Evolutionary conservation across 805 yeast species (phyloP).

Genomic region (Candida dendrica): DNA sequence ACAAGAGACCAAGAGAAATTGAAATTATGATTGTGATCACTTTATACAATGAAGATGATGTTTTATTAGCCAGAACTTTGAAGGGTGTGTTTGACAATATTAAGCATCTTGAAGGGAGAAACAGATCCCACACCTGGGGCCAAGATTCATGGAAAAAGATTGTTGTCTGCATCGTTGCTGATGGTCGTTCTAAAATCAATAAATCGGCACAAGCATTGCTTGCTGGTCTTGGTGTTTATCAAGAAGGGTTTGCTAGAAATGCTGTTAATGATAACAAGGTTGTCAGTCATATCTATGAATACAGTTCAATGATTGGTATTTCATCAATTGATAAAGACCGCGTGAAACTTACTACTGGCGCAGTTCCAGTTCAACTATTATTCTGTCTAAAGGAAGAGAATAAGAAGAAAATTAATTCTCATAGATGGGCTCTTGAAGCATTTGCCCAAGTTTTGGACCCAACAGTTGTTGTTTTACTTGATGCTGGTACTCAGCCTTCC

Average conservation of each 20-base stretch:
- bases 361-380: conserved; percentile 78
- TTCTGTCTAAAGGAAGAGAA: conserved; percentile 89
- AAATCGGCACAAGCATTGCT: conserved; percentile 73
- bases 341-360: conserved; percentile 62
- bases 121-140: conserved; percentile 82
- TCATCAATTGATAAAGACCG: conserved; percentile 53
- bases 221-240: conserved; percentile 85
- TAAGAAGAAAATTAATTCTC: conserved; percentile 87
- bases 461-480: conserved; percentile 73
- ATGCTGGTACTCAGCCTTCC: conserved; percentile 92
- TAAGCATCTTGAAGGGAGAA: conserved; percentile 58
- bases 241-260: conserved; percentile 93
- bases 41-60: conserved; percentile 85
- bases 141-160: conserved; percentile 91
- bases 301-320: conserved; percentile 87
- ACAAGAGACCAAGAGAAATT: conserved; percentile 70
- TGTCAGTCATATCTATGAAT: conserved; percentile 85
- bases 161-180: conserved; percentile 83
- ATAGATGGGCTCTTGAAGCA: conserved; percentile 94
- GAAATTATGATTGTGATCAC: conserved; percentile 84
- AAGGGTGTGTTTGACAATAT: conserved; percentile 90
- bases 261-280: conserved; percentile 79
- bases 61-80: conserved; percentile 73
- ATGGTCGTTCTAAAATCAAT: conserved; percentile 82
- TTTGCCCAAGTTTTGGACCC: conserved; percentile 81